These are phyloP conservation scores for Eimeria sp. DNA, from an alignment of 169 alveolate genomes.

Conservation along the genomic window DNA sequence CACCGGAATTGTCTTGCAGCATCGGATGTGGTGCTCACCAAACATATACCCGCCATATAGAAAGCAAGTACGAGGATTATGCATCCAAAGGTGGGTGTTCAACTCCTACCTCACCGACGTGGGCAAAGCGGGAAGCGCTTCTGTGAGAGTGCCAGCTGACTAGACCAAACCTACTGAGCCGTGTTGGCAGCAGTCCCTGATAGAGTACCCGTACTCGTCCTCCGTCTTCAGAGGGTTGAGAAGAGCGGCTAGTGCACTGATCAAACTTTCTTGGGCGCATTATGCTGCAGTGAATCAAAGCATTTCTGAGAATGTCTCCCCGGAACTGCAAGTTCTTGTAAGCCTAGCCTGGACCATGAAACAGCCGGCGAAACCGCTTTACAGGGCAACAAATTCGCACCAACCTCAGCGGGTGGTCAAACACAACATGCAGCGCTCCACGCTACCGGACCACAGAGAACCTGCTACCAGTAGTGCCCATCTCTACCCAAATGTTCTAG, in stretches of 20 bases:
- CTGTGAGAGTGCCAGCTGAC: not conserved
- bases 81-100: conserved; percentile 51
- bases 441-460: not conserved
- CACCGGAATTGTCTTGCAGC: conserved; percentile 32
- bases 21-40: conserved; percentile 57
- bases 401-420: not conserved
- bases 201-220: not conserved
- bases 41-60: conserved; percentile 36
- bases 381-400: not conserved
- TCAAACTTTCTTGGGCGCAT: not conserved
- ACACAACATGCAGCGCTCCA: not conserved
- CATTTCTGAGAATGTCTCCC: conserved; percentile 47
- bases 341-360: not conserved
- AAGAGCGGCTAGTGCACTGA: not conserved
- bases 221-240: not conserved
- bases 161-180: not conserved
- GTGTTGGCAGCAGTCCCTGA: not conserved
- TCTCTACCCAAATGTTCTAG: not conserved
- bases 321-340: conserved; percentile 39
- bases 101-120: not conserved
- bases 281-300: conserved; percentile 24
- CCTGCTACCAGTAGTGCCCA: not conserved
- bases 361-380: not conserved
- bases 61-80: conserved; percentile 65
- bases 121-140: not conserved